These are phyloP conservation scores for Rhazya stricta DNA, from an alignment of 257 asterid species.

Conservation along the genomic window DNA sequence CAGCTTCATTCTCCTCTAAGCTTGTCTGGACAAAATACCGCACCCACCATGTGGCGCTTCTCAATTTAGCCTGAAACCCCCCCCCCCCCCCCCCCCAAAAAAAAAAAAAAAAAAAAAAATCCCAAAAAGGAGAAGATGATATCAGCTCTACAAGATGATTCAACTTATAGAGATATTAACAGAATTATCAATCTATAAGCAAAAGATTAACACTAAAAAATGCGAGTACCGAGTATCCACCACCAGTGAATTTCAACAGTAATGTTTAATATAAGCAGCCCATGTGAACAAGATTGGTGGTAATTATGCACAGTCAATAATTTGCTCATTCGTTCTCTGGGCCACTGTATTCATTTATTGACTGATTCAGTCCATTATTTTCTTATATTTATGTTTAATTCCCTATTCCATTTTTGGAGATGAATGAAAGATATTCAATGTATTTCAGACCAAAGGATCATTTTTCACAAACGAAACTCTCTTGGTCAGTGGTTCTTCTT, in stretches of 20 bases:
- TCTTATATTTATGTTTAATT: too few species aligned
- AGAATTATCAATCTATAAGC: not conserved
- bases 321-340: not conserved
- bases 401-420: too few species aligned
- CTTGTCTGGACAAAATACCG: constrained; percentile 62
- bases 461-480: too few species aligned
- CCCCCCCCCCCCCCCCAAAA: not conserved
- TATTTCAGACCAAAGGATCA: too few species aligned
- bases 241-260: not conserved
- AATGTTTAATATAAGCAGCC: not conserved
- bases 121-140: not conserved
- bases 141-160: not conserved
- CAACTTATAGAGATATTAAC: not conserved
- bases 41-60: constrained; percentile 74
- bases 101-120: too few species aligned
- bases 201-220: not conserved
- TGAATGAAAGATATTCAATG: too few species aligned
- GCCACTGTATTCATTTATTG: not conserved
- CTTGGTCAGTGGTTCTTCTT: too few species aligned
- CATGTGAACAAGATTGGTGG: not conserved
- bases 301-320: not conserved
- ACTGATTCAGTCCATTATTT: too few species aligned
- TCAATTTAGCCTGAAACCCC: constrained; percentile 45
- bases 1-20: constrained; percentile 69
- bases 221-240: too few species aligned